Base-by-base conservation (phyloP, 2,329 filamentous ascomycete species). In the Calonectria henricotiae region DNA sequence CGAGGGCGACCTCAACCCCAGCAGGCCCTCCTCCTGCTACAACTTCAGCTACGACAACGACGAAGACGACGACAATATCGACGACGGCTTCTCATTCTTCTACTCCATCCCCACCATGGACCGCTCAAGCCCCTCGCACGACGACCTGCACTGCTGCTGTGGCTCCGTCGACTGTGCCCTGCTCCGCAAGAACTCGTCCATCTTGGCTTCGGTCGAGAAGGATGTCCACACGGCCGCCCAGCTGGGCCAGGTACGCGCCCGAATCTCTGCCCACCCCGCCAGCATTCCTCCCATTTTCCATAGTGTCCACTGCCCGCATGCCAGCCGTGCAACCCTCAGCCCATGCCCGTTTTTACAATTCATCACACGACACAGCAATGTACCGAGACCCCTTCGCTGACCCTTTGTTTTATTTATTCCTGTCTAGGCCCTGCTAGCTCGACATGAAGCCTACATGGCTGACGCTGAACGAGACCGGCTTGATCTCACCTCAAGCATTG, bases 391-490 rank as follows among this genome's bases (percentile, higher is more conserved):
- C 85, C 87, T 75, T 88, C 88, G 85, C 93, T 97, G 84, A 97
- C 91, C 64, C 93, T 90, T 51, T 83, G 37, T 30, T 37, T 58
- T 35, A 5, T 43, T 32, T 55, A 23, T 89, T 65, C 8, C 35
- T 11, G 83, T 92, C 69, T 91, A 98, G 96, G 95, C 95, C 70
- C 88, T 99, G 67, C 90, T 99, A 47, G 91, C 93, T 74, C 93
- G 96, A 78, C 95, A 99, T 89, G 95, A 98, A 86, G 91, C 93
- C 70, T 98, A 97, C 83, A 96, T 98, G 88, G 92, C 92, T 76
- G 94, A 98, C 82, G 94, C 95, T 70, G 95, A 98, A 85, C 90
- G 91, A 76, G 95, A 98, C 81, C 93, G 95, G 71, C 85, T 87
- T 71, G 89, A 92, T 71, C 90, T 98, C 83, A 88, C 89, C 51